Conservation (phyloP, 1,284 basidiomycete genomes). For the Ustilago esculenta region DNA sequence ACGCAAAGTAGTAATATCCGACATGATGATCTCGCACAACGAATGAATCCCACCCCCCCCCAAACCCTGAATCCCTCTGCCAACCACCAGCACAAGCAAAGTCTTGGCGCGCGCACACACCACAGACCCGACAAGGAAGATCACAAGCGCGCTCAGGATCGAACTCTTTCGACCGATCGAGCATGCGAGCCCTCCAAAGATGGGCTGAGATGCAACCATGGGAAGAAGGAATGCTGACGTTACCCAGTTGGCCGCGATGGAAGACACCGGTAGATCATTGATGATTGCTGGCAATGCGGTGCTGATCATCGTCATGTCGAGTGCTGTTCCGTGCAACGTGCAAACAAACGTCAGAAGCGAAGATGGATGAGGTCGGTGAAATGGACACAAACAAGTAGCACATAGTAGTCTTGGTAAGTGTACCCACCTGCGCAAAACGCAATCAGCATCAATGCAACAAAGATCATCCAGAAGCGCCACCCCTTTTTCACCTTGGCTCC, state of each 20-base stretch:
- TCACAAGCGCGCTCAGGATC: constrained; percentile 31
- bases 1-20: constrained; percentile 68
- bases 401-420: no score
- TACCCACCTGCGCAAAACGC: constrained; percentile 16
- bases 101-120: constrained; percentile 31
- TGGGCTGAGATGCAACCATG: constrained; percentile 44
- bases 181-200: constrained; percentile 47
- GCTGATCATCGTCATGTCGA: constrained; percentile 54
- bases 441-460: constrained; percentile 13
- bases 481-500: constrained; percentile 28
- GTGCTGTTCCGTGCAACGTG: neutral
- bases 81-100: constrained; percentile 37
- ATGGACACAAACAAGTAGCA: no score
- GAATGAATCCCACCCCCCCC: constrained; percentile 69
- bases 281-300: constrained; percentile 48
- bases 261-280: constrained; percentile 17
- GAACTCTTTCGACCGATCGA: constrained; percentile 36
- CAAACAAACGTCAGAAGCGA: no score
- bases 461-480: constrained; percentile 26
- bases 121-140: constrained; percentile 46
- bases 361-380: no score
- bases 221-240: constrained; percentile 48
- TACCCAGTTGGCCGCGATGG: constrained; percentile 46
- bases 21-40: constrained; percentile 68
- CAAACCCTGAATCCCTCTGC: constrained; percentile 66